Evolutionary conservation across 192 early-diverging fungal species (phyloP).

Genomic region (Dimargaris xerosporica): DNA sequence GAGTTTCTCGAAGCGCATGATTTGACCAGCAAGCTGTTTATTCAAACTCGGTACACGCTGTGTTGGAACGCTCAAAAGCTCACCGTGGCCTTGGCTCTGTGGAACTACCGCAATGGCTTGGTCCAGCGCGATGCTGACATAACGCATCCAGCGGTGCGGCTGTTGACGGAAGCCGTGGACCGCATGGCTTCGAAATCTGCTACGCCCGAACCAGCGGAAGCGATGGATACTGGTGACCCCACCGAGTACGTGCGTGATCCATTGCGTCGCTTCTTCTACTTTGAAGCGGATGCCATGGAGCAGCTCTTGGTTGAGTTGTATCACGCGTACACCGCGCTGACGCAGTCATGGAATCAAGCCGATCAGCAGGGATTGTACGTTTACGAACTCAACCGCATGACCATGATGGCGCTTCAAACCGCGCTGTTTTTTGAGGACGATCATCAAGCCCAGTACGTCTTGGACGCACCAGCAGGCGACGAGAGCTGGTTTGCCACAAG

Average conservation of each 20-base stretch:
- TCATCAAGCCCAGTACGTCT: constrained; percentile 27
- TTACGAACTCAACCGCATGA: constrained; percentile 23
- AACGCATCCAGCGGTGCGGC: constrained; percentile 13
- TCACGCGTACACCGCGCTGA: constrained; percentile 17
- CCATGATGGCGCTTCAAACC: constrained; percentile 16
- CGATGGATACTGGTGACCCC: not conserved
- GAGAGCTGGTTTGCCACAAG: constrained; percentile 16
- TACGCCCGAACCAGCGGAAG: not conserved
- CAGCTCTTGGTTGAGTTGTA: constrained; percentile 21
- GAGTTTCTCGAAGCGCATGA: constrained; percentile 17
- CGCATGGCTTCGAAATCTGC: not conserved
- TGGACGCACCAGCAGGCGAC: constrained; percentile 20
- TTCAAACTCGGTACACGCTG: constrained; percentile 15
- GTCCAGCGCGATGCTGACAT: no score
- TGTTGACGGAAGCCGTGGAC: constrained; percentile 17
- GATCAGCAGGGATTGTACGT: constrained; percentile 17
- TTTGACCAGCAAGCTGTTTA: constrained; percentile 15
- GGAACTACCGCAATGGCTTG: constrained; percentile 21
- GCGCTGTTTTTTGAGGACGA: constrained; percentile 21
- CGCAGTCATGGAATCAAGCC: constrained; percentile 15
- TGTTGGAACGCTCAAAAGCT: constrained; percentile 23
- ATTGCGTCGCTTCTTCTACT: constrained; percentile 21
- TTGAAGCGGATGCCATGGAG: constrained; percentile 17
- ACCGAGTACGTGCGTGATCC: not conserved
- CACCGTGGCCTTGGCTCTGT: constrained; percentile 20